Evolutionary conservation across 2,329 filamentous ascomycete genomes (phyloP).

Genomic region (Xylaria sp.): DNA sequence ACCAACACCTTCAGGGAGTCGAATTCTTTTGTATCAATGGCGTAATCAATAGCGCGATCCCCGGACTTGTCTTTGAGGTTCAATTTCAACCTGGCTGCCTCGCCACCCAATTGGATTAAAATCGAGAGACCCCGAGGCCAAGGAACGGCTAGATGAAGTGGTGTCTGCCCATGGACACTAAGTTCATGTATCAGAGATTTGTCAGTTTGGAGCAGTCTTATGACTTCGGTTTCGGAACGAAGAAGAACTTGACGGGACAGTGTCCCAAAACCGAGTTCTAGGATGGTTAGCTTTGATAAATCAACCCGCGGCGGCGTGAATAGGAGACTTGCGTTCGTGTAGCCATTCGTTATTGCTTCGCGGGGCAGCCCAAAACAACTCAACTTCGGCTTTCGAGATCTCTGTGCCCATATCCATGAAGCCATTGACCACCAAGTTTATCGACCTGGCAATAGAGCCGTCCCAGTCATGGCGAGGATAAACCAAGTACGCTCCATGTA

Average conservation of each 20-base stretch:
- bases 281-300: too few species aligned
- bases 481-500: too few species aligned
- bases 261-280: not conserved
- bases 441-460: too few species aligned
- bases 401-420: too few species aligned
- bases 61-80: not conserved
- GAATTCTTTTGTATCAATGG: not conserved
- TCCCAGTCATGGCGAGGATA: too few species aligned
- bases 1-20: constrained; percentile 1
- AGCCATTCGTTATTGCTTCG: too few species aligned
- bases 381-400: too few species aligned
- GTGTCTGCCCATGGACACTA: not conserved
- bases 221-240: constrained; percentile 2
- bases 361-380: too few species aligned
- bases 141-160: constrained; percentile 7
- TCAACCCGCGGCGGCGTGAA: too few species aligned
- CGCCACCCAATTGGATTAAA: constrained; percentile 5
- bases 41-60: not conserved
- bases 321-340: constrained; percentile 3
- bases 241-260: not conserved
- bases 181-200: not conserved
- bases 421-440: too few species aligned
- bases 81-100: not conserved
- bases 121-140: constrained; percentile 13
- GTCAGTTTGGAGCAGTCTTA: constrained; percentile 1